Conservation (phyloP, 768 basidiomycete species). For the Tremella yokohamensis region DNA sequence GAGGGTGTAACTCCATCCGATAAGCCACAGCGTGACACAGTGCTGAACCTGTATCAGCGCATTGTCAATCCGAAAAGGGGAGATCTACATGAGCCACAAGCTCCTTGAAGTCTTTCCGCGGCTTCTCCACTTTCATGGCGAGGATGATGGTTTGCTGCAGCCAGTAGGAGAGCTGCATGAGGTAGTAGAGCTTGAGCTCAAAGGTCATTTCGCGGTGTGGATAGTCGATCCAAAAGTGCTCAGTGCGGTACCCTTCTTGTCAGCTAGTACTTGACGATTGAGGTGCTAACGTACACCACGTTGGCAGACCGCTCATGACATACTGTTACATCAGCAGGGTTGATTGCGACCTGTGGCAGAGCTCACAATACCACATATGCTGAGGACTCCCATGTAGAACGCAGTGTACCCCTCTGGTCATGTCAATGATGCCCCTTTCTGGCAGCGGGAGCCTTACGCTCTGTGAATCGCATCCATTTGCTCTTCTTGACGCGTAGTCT, state of each 20-base stretch:
- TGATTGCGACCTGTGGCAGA: conserved; percentile 25
- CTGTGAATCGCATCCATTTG: conserved; percentile 81
- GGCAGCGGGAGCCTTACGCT: conserved; percentile 55
- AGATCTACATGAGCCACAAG: conserved; percentile 66
- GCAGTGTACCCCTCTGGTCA: conserved; percentile 64
- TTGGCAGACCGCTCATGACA: conserved; percentile 76
- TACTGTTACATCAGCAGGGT: conserved; percentile 55
- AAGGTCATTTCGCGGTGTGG: conserved; percentile 85
- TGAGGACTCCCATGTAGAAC: conserved; percentile 70
- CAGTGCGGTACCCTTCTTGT: conserved; percentile 56
- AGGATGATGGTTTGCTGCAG: conserved; percentile 83
- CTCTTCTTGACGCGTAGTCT: conserved; percentile 65
- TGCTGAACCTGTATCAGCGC: conserved; percentile 55
- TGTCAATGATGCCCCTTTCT: neutral
- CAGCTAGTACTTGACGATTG: neutral
- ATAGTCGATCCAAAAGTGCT: conserved; percentile 84
- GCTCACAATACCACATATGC: conserved; percentile 73
- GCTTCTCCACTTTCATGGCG: conserved; percentile 81
- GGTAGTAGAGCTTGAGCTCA: conserved; percentile 84
- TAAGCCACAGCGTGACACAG: conserved; percentile 87
- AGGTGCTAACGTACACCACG: conserved; percentile 65
- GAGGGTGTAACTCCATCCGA: conserved; percentile 63
- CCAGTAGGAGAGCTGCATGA: conserved; percentile 93
- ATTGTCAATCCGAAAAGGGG: neutral
- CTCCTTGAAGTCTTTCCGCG: conserved; percentile 83